Base-by-base conservation (phyloP, 2,329 filamentous ascomycete species). In the Cladosporium sphaerospermum region DNA sequence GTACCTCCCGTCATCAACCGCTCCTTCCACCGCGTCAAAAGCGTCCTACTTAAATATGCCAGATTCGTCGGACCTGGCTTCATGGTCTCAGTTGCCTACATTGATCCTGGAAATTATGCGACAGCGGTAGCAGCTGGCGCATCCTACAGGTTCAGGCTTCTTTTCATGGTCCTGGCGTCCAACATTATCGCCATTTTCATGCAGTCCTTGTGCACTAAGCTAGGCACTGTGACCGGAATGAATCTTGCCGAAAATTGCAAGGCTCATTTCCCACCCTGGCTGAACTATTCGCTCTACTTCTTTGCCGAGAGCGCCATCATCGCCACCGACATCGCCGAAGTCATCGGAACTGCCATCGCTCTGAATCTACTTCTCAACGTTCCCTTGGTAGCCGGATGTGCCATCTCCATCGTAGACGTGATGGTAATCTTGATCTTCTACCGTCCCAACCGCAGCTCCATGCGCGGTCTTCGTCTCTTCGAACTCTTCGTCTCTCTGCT, bases 161-260 rank as follows among this genome's bases (percentile, higher is more conserved):
- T 88, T 2, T 88, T 87, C 70, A 75, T 88, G 59, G 78, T 88
- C 41, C 73, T 88, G 9, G 73, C 86, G 61, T 82, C 81, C 67
- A 88, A 88, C 64, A 61, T 87, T 47, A 84, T 88, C 62, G 85
- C 85, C 59, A 86, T 88, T 51, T 80, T 86, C 59, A 73, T 88
- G 16, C 85, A 88, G 66, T 81, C 78, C 16, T 75, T 88, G 2
- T 80, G 80, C 61, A 82, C 86, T 66, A 80, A 80, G 60, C 68
- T 81, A 39, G 78, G 75, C 32, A 71, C 73, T 3, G 72, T 78
- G 45, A 77, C 75, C 11, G 75, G 75, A 13, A 67, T 75, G 62
- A 73, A 78, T 53, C 66, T 78, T 53, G 74, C 75, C 14, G 70
- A 77, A 53, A 76, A 75, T 62, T 75, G 72, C 66, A 73, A 69